Evolutionary conservation across 495 filamentous ascomycete genomes (phyloP).

Genomic region (Thermochaetoides thermophila): DNA sequence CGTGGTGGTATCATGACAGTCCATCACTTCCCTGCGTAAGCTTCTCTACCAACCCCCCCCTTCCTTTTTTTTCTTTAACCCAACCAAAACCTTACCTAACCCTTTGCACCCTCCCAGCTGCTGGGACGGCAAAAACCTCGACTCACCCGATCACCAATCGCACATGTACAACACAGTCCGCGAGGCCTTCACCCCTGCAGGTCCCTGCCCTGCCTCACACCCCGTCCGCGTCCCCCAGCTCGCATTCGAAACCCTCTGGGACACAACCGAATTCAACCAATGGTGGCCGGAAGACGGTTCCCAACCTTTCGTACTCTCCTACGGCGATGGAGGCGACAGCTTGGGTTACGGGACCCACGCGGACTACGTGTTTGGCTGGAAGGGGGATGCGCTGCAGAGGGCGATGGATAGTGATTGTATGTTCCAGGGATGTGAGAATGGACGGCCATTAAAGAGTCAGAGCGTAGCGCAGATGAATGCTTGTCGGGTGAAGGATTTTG

Average conservation of each 20-base stretch:
- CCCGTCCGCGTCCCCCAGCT: slow-evolving; percentile 34
- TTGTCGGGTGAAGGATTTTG: slow-evolving; percentile 28
- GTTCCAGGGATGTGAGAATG: slow-evolving; percentile 30
- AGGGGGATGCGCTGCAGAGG: slow-evolving; percentile 29
- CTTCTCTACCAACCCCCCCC: neutral
- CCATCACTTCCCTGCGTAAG: slow-evolving; percentile 39
- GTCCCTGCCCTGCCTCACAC: slow-evolving; percentile 36
- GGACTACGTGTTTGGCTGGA: slow-evolving; percentile 35
- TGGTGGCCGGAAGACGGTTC: slow-evolving; percentile 31
- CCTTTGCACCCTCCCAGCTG: slow-evolving; percentile 17
- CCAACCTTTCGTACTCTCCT: slow-evolving; percentile 30
- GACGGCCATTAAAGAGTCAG: slow-evolving; percentile 30
- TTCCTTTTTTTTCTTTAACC: neutral
- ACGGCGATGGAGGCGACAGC: slow-evolving; percentile 12
- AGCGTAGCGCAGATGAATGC: slow-evolving; percentile 25
- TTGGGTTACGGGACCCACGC: slow-evolving; percentile 32
- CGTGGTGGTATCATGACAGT: slow-evolving; percentile 34
- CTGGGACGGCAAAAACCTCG: slow-evolving; percentile 47
- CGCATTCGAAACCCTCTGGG: slow-evolving; percentile 38
- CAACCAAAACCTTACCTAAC: neutral
- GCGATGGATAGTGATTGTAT: slow-evolving; percentile 34
- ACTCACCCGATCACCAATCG: slow-evolving; percentile 40
- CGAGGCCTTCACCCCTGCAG: slow-evolving; percentile 27
- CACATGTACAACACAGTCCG: slow-evolving; percentile 36
- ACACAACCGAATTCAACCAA: slow-evolving; percentile 32